Base-by-base conservation (phyloP, 2,329 filamentous ascomycete genomes). In the Sodiomyces alkalinus region DNA sequence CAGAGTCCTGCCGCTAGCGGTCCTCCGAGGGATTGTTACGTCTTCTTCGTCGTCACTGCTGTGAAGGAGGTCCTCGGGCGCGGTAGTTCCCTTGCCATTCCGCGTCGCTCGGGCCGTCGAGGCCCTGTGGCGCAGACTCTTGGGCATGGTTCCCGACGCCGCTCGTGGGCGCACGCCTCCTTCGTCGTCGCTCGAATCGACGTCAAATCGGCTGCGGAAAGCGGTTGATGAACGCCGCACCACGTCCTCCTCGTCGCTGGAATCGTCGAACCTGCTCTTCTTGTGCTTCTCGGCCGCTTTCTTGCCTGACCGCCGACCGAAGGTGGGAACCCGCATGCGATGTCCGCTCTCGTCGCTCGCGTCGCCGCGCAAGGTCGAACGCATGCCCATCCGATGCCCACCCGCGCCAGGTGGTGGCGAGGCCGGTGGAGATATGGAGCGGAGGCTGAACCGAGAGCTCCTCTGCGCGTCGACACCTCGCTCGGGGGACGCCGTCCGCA, bases 121-220 rank as follows among this genome's bases (percentile, higher is more conserved):
- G 11, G 47, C 43, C 10, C 31, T 28, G 27, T 42, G 14, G 27
- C 42, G 54, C 40, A 48, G 46, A 29, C 40, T 48, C 38, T 39
- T 49, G 30, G 41, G 45, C 25, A 56, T 46, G 10, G 60, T 58
- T 56, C 28, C 79, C 72, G 33, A 80, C 74, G 42, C 77, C 79
- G 3, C 76, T 80, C 42, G 80, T 72, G 1, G 59, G 68, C 40
- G 82, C 76, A 2, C 75, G 68, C 41, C 68, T 72, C 30, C 28
- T 5, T 36, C 60, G 26, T 80, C 75, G 31, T 82, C 77, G 42
- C 78, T 82, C 2, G 78, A 82, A 41, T 82, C 75, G 1, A 59
- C 70, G n/a, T n/a, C n/a, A 40, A 83, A 79, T 1, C 77, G 72
- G 41, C 69, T 74, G 18, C 45, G 51, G 42, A 66, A 70, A 37